Evolutionary conservation across 2,329 filamentous ascomycete genomes (phyloP), one percentile per base, ranked within the genome.

Genomic region (Penicillium italicum): DNA sequence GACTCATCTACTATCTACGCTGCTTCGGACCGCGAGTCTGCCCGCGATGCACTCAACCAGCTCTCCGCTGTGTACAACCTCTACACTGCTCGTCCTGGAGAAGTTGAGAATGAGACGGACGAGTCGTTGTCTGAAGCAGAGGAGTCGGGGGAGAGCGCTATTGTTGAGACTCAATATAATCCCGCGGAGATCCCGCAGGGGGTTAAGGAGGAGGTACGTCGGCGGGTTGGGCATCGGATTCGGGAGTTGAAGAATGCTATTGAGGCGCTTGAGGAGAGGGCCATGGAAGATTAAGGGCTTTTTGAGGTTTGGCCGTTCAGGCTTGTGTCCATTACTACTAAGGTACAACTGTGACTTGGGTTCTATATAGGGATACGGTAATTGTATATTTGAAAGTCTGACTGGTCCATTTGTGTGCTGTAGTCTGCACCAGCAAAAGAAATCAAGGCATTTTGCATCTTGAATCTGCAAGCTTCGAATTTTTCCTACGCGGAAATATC

Each of bases 201-300:
- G 20, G 66, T 75, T 34, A 68, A 70, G 33, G 75, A 75, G 50
- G 75, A 79, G 64, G 72, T 80, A 31, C 72, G 67, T 57, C 72
- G 63, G 59, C 67, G 77, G 57, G 69, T 80, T 62, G 77, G 74
- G 16, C 71, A 74, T 60, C 66, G 77, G 64, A 68, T 80, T 51
- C 67, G 77, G 62, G 77, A 80, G 66, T 70, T 80, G 69, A 71
- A 72, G 60, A 72, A 69, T 70, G 78, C 75, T 20, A 73, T 79
- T 52, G 62, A 71, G 63, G 63, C 56, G 16, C 66, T 80, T 62
- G 76, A 79, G 65, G 68, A 72, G 59, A 72, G 67, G 64, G 75
- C 72, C 20, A 52, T 61, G 44, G 70, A 69, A 51, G 72, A 77
- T 51, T 74, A 51, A 62, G 5, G 37, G 34, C 20, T 1, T 8